Evolutionary conservation across 331 rosid species (phyloP).

Genomic region (Rosa hybrid): DNA sequence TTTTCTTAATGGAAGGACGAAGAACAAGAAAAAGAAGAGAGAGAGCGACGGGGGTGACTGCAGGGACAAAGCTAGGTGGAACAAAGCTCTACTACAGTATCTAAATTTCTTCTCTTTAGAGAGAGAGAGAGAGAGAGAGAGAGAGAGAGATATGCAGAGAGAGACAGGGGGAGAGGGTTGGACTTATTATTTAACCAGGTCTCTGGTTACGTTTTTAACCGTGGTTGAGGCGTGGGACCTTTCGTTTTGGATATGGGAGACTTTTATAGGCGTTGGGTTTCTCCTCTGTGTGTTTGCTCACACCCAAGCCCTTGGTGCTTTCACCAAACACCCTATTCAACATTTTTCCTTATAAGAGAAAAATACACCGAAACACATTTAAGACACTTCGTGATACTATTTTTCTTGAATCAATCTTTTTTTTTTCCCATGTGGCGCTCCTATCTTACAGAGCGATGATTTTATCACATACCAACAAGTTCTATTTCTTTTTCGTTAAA

Average conservation of each 20-base stretch:
- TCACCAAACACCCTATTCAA: background rate
- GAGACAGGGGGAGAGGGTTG: background rate
- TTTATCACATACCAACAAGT: background rate
- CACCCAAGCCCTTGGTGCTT: background rate
- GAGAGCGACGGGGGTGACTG: background rate
- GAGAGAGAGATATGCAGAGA: background rate
- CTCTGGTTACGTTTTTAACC: slow-evolving; percentile 22
- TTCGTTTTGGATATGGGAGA: background rate
- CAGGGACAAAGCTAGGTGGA: background rate
- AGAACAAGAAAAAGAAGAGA: background rate
- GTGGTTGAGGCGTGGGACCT: slow-evolving; percentile 27
- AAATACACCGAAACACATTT: background rate
- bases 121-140: background rate
- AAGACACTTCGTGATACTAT: background rate
- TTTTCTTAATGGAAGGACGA: background rate
- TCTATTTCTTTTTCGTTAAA: no score
- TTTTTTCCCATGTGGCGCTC: background rate
- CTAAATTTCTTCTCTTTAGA: background rate
- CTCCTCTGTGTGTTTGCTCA: background rate
- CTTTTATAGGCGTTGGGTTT: background rate
- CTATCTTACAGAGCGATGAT: background rate
- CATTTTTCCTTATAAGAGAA: background rate
- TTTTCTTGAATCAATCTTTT: background rate
- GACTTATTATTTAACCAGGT: slow-evolving; percentile 27
- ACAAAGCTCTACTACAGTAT: background rate